Evolutionary conservation across 2,329 filamentous ascomycete genomes (phyloP).

Genomic region (Diaporthe sp.): DNA sequence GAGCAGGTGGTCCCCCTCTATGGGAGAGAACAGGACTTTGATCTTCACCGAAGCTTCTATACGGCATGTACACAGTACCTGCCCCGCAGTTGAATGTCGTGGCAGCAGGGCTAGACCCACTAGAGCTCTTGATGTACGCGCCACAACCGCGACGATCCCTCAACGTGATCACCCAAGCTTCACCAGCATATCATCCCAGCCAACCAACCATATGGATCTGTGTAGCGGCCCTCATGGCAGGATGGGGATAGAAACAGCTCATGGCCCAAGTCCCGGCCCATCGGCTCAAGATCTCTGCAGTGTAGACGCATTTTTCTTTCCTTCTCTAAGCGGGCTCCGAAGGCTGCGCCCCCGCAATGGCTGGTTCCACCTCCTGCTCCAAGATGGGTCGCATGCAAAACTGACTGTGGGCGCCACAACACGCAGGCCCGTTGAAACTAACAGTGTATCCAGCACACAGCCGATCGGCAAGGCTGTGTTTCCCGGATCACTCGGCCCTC

Average conservation of each 20-base stretch:
- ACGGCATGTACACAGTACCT: background rate
- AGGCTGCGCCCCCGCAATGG: background rate
- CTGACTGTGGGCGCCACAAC: background rate
- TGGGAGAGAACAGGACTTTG: background rate
- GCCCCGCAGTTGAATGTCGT: constrained; percentile 31
- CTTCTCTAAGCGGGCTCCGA: background rate
- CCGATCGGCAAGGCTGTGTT: background rate
- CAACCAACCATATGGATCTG: constrained; percentile 13
- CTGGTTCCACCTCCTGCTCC: constrained; percentile 2
- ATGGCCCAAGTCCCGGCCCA: background rate
- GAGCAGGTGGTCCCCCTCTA: too few species aligned
- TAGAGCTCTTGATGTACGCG: constrained; percentile 24
- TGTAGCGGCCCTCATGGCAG: background rate
- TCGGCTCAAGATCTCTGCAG: background rate
- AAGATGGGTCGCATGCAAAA: background rate
- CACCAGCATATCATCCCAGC: background rate
- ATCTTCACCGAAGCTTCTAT: constrained; percentile 5
- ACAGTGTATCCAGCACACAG: background rate
- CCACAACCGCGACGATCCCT: constrained; percentile 32
- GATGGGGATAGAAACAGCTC: background rate
- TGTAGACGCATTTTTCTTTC: background rate
- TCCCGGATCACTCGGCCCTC: constrained; percentile 10
- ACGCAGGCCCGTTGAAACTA: background rate
- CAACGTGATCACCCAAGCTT: constrained; percentile 30
- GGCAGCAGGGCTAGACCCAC: constrained; percentile 25